Evolutionary conservation across 2,329 filamentous ascomycete genomes (phyloP).

Genomic region (Mycosphaerella sp.): DNA sequence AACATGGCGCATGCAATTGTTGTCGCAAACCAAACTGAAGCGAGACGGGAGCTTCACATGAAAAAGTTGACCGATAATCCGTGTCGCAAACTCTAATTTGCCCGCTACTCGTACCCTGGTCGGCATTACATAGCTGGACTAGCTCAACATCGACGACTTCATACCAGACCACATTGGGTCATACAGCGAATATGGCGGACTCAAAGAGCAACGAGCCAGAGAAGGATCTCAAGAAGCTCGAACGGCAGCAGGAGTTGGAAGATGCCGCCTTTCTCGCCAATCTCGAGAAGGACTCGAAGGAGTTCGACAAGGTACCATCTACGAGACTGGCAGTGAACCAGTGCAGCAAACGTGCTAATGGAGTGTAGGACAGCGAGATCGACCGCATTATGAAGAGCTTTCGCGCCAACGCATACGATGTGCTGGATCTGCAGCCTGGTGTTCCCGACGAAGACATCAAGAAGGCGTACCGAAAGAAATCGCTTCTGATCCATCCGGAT

Average conservation of each 20-base stretch:
- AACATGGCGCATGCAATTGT: background rate
- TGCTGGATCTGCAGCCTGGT: constrained; percentile 91
- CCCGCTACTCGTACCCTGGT: no score
- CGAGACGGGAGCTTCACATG: background rate
- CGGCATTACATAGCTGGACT: no score
- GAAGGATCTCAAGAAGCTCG: constrained; percentile 28
- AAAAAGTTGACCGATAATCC: constrained; percentile 8
- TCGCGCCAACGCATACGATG: constrained; percentile 77
- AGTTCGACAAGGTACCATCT: constrained; percentile 75
- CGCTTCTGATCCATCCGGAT: constrained; percentile 97
- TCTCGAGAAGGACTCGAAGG: constrained; percentile 77
- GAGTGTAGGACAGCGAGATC: constrained; percentile 77
- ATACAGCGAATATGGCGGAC: background rate
- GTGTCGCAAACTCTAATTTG: background rate
- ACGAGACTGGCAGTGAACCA: constrained; percentile 1
- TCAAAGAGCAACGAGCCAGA: constrained; percentile 21
- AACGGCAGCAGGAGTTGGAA: constrained; percentile 30
- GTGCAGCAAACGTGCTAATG: background rate
- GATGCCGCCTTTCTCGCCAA: constrained; percentile 73
- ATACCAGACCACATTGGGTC: background rate
- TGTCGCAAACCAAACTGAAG: background rate
- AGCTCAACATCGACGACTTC: background rate
- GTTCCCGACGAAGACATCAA: constrained; percentile 97
- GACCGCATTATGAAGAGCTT: constrained; percentile 91
- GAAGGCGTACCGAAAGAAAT: constrained; percentile 87